These are phyloP conservation scores for Suhomyces panamericanus DNA, from an alignment of 1,139 yeast species.

Conservation along the genomic window DNA sequence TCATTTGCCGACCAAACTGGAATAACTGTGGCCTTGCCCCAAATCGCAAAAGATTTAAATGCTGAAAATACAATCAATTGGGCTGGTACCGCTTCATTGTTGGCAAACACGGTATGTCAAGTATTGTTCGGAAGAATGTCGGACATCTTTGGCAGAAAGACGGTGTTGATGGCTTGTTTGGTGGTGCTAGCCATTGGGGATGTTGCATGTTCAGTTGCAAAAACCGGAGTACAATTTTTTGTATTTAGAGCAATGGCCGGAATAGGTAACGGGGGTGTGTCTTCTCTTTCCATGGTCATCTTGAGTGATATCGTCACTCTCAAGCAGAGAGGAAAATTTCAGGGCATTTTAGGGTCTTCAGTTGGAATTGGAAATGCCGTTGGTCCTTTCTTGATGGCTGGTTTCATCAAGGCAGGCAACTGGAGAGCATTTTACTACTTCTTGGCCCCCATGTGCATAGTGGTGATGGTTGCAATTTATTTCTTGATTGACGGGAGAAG, in stretches of 20 bases:
- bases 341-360: conserved; percentile 49
- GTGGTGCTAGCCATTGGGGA: conserved; percentile 41
- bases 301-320: conserved; percentile 44
- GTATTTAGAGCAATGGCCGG: conserved; percentile 47
- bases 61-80: conserved; percentile 44
- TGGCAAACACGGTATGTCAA: conserved; percentile 48
- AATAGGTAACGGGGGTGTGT: conserved; percentile 47
- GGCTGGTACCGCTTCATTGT: conserved; percentile 49
- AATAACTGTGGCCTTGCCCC: conserved; percentile 44
- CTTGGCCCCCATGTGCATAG: conserved; percentile 43
- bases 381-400: conserved; percentile 61
- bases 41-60: conserved; percentile 38
- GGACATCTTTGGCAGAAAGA: conserved; percentile 49
- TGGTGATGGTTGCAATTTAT: conserved; percentile 28
- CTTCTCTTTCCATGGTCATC: conserved; percentile 45
- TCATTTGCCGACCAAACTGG: conserved; percentile 44
- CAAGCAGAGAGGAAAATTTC: conserved; percentile 45
- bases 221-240: conserved; percentile 37
- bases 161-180: conserved; percentile 37
- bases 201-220: conserved; percentile 43
- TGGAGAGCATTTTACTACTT: conserved; percentile 56
- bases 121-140: conserved; percentile 43
- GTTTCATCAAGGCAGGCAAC: conserved; percentile 40
- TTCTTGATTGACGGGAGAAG: conserved; percentile 28
- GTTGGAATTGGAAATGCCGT: conserved; percentile 55